Evolutionary conservation across 257 asterid genomes (phyloP).

Genomic region (Lavandula angustifolia): DNA sequence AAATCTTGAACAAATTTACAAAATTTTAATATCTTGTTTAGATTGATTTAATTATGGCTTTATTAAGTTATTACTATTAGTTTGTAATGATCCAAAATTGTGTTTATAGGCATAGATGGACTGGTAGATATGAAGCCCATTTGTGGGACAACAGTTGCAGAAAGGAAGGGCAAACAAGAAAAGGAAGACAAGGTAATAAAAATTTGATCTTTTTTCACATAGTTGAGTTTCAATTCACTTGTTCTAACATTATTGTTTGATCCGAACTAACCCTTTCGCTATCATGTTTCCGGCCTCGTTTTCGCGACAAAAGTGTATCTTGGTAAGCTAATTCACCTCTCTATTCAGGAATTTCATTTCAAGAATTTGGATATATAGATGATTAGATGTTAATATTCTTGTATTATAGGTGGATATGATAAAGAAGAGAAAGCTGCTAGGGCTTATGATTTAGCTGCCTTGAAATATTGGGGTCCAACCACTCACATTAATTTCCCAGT

Average conservation of each 20-base stretch:
- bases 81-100: background rate
- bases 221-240: background rate
- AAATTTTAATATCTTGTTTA: background rate
- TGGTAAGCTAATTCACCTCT: conserved; percentile 43
- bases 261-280: conserved; percentile 26
- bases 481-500: conserved; percentile 85
- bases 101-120: conserved; percentile 71
- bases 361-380: background rate
- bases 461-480: conserved; percentile 88
- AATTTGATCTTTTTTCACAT: background rate
- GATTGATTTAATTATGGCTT: background rate
- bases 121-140: conserved; percentile 89
- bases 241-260: conserved; percentile 26
- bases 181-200: conserved; percentile 77
- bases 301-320: conserved; percentile 53
- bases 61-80: background rate
- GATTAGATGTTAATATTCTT: background rate
- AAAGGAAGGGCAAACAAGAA: conserved; percentile 87
- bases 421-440: conserved; percentile 88
- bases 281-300: conserved; percentile 22
- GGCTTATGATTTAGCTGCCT: conserved; percentile 90
- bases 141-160: conserved; percentile 85
- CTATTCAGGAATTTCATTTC: background rate
- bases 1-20: background rate
- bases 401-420: conserved; percentile 75